Evolutionary conservation across 2,329 filamentous ascomycete species (phyloP).

Genomic region (Fusarium sterilihyphosum): DNA sequence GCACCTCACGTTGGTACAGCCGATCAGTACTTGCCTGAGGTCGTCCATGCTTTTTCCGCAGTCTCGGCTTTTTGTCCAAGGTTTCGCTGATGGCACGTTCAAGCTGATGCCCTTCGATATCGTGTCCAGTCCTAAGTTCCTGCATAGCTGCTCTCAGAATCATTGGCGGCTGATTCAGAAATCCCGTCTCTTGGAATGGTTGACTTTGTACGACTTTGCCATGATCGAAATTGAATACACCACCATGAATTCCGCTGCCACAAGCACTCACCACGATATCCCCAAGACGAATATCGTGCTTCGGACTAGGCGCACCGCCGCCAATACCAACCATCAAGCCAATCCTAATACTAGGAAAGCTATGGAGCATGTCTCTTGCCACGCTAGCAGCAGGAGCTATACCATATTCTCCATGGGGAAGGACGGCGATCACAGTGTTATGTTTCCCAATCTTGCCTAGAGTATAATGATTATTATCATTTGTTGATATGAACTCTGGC

Average conservation of each 20-base stretch:
- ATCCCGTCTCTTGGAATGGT: neutral
- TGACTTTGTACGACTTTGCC: conserved; percentile 28
- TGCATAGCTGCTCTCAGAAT: neutral
- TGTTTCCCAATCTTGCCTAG: conserved; percentile 31
- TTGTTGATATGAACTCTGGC: conserved; percentile 35
- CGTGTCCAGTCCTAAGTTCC: neutral
- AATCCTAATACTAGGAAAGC: conserved; percentile 45
- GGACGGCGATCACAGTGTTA: conserved; percentile 28
- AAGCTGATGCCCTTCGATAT: neutral
- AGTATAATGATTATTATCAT: conserved; percentile 18
- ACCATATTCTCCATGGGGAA: conserved; percentile 28
- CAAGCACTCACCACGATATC: conserved; percentile 31
- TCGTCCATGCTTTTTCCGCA: neutral
- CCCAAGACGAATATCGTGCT: conserved; percentile 46
- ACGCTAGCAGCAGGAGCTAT: conserved; percentile 33
- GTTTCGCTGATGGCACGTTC: neutral
- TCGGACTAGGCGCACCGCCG: conserved; percentile 46
- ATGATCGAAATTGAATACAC: conserved; percentile 37
- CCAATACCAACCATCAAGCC: conserved; percentile 29
- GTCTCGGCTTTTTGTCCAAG: neutral
- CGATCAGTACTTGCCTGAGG: neutral
- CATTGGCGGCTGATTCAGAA: neutral
- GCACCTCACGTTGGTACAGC: neutral
- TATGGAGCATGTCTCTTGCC: conserved; percentile 44
- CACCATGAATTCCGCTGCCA: neutral